These are phyloP conservation scores for Ananas comosus DNA, from an alignment of 176 grass and related monocot species.

Conservation along the genomic window DNA sequence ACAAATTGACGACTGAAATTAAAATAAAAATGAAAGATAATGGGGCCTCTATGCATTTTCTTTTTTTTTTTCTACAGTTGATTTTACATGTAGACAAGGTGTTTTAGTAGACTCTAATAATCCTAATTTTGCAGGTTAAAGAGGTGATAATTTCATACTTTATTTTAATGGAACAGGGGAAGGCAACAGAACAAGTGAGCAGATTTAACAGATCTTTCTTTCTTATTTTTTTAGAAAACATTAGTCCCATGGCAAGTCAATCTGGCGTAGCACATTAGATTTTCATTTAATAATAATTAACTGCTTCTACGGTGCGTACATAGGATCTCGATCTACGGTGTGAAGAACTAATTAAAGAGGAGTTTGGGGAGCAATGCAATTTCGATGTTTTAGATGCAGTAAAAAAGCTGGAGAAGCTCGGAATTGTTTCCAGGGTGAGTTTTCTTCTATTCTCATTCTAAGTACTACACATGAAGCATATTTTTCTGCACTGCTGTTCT, in stretches of 20 bases:
- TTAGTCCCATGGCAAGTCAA: neutral
- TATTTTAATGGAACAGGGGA: conserved; percentile 87
- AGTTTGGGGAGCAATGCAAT: conserved; percentile 64
- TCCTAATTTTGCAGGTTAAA: conserved; percentile 51
- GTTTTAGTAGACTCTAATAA: neutral
- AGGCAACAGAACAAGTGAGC: conserved; percentile 41
- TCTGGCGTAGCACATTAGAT: neutral
- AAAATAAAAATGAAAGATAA: no score
- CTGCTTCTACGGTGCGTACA: conserved; percentile 1
- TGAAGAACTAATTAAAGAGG: conserved; percentile 75
- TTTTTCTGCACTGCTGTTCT: neutral
- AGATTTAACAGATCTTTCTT: neutral
- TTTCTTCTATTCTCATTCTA: conserved; percentile 4
- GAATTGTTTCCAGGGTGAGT: conserved; percentile 86
- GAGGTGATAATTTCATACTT: conserved; percentile 88
- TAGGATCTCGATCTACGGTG: conserved; percentile 79
- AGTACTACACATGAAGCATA: neutral
- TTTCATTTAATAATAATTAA: neutral
- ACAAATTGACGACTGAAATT: no score
- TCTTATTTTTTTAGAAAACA: neutral
- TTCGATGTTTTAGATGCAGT: conserved; percentile 87
- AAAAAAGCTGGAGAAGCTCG: conserved; percentile 79
- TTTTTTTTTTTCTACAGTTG: neutral
- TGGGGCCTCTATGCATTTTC: neutral
- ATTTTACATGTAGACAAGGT: neutral